Evolutionary conservation across 2,329 filamentous ascomycete species (phyloP).

Genomic region (Monosporascus sp.): DNA sequence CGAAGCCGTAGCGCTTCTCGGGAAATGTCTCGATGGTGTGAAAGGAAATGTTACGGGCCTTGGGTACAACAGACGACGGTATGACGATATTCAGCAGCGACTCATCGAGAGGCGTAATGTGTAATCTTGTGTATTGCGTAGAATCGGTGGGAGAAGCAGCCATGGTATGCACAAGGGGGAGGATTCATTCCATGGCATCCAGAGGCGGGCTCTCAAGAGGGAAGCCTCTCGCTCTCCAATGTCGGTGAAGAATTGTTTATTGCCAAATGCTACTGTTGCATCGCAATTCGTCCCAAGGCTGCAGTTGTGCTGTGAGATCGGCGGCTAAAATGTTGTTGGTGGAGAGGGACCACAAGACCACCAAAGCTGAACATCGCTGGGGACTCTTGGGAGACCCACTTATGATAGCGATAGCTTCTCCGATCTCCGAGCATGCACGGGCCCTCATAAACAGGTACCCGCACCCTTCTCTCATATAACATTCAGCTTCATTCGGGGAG

Average conservation of each 20-base stretch:
- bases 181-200: neutral
- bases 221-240: neutral
- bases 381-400: neutral
- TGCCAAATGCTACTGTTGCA: neutral
- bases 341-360: neutral
- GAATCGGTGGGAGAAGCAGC: constrained; percentile 7
- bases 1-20: constrained; percentile 83
- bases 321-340: neutral
- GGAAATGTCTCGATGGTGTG: constrained; percentile 83
- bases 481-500: neutral
- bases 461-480: neutral
- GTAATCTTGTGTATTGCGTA: constrained; percentile 54
- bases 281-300: neutral
- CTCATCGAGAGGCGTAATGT: constrained; percentile 81
- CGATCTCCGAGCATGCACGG: constrained; percentile 5
- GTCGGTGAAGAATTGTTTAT: neutral
- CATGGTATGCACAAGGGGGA: neutral
- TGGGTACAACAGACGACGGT: constrained; percentile 58
- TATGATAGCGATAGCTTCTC: neutral
- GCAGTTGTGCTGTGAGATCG: neutral
- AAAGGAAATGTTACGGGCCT: constrained; percentile 79
- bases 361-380: too few species aligned
- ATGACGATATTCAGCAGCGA: constrained; percentile 69
- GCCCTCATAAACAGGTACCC: constrained; percentile 1
- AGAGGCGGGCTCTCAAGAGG: neutral